Evolutionary conservation across 768 basidiomycete genomes (phyloP), one percentile per base, ranked within the genome.

Genomic region (Boletus bicolor): DNA sequence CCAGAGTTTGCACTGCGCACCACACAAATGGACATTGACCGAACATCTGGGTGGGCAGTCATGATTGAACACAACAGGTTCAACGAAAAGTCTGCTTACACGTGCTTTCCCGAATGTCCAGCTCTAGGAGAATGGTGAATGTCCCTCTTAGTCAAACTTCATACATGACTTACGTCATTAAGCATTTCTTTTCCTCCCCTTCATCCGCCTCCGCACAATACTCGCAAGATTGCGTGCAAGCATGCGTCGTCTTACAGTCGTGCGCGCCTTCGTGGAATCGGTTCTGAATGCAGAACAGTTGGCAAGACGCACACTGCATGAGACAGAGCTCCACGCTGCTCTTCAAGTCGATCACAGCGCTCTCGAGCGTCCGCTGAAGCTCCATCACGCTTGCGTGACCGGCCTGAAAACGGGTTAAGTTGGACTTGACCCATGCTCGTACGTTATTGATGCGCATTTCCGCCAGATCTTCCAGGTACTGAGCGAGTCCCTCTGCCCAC

Each of bases 11-110:
- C 84, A 86, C 14, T 68, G 73, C 43, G 76, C 69, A 14, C 83
- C 85, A 53, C 84, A 86, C 37, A 84, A 64, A 69, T 86, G 84
- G 28, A 69, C 43, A 34, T 76, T 72, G 7, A 82, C 76, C 21
- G 73, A 73, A 62, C 84, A 86, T 38, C 85, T 86, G 38, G 36
- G 44, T 37, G 6, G 34, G 41, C 35, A 51, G 9, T 36, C 8
- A 26, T 36, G 37, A 47, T 41, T 5, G 1, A 44, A 28, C 9
- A 32, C 5, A 8, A 14, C 5, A 17, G 19, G 38, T 38, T 36
- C 10, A 4, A 14, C 4, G 26, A 48, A 49, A 28, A 11, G 54
- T 74, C 48, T 19, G 58, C 80, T 57, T 63, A 85, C 84, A 83
- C 70, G 55, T 85, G 83, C 11, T 70, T 71, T 17, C 79, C 81